Percentiles rank a stretch among this genome's conserved stretches.
phyloP scores from a whole-genome alignment of 2,329 filamentous ascomycete genomes.

The Pseudogymnoascus pannorum region DNA sequence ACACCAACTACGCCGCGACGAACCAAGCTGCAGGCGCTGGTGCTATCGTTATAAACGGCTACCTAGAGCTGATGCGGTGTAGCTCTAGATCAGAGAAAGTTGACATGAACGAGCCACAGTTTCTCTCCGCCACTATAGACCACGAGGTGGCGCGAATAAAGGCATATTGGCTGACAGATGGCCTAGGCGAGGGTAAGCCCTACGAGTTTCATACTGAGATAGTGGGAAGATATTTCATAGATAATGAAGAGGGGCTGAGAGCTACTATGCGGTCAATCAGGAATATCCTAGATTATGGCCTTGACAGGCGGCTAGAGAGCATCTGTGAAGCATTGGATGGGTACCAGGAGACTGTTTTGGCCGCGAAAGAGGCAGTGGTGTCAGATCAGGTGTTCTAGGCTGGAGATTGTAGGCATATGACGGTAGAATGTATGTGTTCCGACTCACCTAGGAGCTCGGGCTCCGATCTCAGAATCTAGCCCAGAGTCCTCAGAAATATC shows the following conservation, averaged over 20 bases:
- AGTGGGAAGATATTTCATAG: background rate
- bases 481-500: too few species aligned
- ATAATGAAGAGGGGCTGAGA: background rate
- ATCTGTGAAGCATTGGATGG: background rate
- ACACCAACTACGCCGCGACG: background rate
- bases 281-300: background rate
- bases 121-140: background rate
- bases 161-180: background rate
- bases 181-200: background rate
- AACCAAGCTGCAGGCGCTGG: background rate
- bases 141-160: background rate
- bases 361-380: background rate
- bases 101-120: background rate
- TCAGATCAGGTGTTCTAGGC: background rate
- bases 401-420: too few species aligned
- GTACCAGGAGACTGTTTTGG: background rate
- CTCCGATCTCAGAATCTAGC: too few species aligned
- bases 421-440: too few species aligned
- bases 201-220: background rate
- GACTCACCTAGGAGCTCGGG: too few species aligned
- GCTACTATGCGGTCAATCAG: background rate
- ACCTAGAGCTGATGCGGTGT: background rate
- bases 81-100: background rate
- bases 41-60: background rate
- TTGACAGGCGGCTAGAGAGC: background rate